Conservation (phyloP, 2,329 filamentous ascomycete species). For the Fusarium algeriense region DNA sequence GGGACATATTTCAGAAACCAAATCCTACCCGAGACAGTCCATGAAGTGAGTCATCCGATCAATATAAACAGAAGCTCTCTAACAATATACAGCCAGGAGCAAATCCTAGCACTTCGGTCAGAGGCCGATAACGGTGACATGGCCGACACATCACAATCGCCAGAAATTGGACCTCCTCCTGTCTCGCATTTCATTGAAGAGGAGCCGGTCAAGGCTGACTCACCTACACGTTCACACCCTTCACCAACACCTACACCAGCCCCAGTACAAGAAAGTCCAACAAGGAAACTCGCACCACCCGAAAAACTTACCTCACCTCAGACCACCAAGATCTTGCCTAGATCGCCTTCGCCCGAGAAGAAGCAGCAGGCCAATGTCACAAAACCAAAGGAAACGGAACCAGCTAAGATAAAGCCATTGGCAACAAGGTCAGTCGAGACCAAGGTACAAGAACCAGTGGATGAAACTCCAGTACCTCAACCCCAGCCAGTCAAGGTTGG, state of each 20-base stretch:
- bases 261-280: constrained; percentile 41
- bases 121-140: constrained; percentile 60
- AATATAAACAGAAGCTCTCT: constrained; percentile 37
- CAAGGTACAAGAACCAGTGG: background rate
- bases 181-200: constrained; percentile 70
- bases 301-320: constrained; percentile 49
- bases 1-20: constrained; percentile 75
- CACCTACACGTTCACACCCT: constrained; percentile 53
- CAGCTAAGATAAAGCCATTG: background rate
- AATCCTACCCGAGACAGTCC: constrained; percentile 74
- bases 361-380: constrained; percentile 27
- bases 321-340: constrained; percentile 31
- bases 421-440: constrained; percentile 17
- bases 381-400: constrained; percentile 3
- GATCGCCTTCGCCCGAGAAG: constrained; percentile 48
- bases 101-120: constrained; percentile 70
- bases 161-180: constrained; percentile 75
- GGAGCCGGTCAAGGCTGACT: constrained; percentile 66
- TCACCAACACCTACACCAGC: constrained; percentile 18
- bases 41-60: constrained; percentile 69
- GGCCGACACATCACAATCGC: constrained; percentile 69
- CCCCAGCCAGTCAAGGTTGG: constrained; percentile 57
- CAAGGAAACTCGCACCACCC: constrained; percentile 49
- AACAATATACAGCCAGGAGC: constrained; percentile 64
- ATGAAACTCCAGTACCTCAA: constrained; percentile 33